Evolutionary conservation across 352 stramenopile genomes (phyloP).

Genomic region (Plasmopara viticola): DNA sequence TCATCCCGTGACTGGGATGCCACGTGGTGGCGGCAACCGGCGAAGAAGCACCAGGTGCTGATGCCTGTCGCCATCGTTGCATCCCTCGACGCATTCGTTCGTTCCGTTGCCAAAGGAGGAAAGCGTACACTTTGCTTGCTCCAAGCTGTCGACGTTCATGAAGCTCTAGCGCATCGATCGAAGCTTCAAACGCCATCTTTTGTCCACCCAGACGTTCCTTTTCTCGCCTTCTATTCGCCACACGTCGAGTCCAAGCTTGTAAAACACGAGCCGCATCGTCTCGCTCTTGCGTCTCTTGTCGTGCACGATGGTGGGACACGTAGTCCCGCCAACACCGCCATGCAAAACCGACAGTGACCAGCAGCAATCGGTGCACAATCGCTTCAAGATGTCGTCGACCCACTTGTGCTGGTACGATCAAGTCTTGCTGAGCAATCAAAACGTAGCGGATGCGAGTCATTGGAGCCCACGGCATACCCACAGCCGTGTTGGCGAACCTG

Average conservation of each 20-base stretch:
- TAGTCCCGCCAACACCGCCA: constrained; percentile 51
- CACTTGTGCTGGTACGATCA: constrained; percentile 38
- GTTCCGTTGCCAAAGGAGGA: constrained; percentile 31
- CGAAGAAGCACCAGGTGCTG: constrained; percentile 14
- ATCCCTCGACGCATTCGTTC: constrained; percentile 24
- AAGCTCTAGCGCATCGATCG: constrained; percentile 36
- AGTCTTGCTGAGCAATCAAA: constrained; percentile 34
- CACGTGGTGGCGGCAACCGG: constrained; percentile 25
- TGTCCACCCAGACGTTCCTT: constrained; percentile 12
- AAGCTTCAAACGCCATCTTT: constrained; percentile 14
- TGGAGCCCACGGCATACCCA: constrained; percentile 33
- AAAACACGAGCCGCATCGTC: constrained; percentile 22
- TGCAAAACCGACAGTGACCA: constrained; percentile 52
- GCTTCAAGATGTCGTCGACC: constrained; percentile 30
- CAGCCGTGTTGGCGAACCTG: constrained; percentile 3
- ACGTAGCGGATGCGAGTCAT: constrained; percentile 43
- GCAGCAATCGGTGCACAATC: constrained; percentile 58
- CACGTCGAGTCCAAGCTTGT: constrained; percentile 38
- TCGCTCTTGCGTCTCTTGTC: constrained; percentile 26
- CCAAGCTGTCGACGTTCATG: constrained; percentile 37
- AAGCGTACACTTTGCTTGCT: constrained; percentile 38
- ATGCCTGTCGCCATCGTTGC: constrained; percentile 22
- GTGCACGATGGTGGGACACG: constrained; percentile 27
- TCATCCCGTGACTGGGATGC: constrained; percentile 69
- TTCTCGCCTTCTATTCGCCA: constrained; percentile 11